Base-by-base conservation (phyloP, 2,329 filamentous ascomycete species). In the Colletotrichum somersetense region DNA sequence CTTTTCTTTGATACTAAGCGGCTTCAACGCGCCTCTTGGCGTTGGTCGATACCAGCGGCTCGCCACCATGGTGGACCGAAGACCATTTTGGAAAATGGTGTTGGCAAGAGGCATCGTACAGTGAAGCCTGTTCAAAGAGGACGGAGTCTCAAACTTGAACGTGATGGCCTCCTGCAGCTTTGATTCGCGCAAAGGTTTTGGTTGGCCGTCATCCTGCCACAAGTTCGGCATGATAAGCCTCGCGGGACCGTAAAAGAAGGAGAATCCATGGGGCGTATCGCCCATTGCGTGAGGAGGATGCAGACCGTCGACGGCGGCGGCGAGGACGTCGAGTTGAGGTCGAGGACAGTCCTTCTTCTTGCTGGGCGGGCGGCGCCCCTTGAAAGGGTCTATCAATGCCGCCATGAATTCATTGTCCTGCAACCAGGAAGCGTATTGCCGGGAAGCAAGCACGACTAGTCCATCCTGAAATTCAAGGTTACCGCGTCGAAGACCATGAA, bases 61-160 rank as follows among this genome's bases (percentile, higher is more conserved):
- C 2, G 83, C 81, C 38, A 87, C 77, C 10, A 93, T 80, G 1
- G 90, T 92, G 2, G 91, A 91, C 1, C 83, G 83, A 35, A 83
- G 85, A 57, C 90, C 92, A 72, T 91, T 96, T 50, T 91, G 88
- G 77, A 96, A 96, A 8, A 94, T 83, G 0, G 94, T 97, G 77
- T 94, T 93, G 52, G 93, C 91, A 35, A 96, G 83, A 2, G 93
- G 93, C 2, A 95, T 71, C 7, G 86, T 89, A 66, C 87, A 79
- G 3, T 80, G 78, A 3, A 83, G 2, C 11, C 26, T 65, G 14
- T 7, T 38, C 55, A 46, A 18, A 35, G 18, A n/a, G 14, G 10
- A 1, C 20, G 3, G 57, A 14, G 12, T 26, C n/a, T n/a, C 20
- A 10, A 52, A 18, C 7, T 56, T 33, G 55, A 74, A 66, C 7